Conservation (phyloP, 148 eudicot genomes). For the Fallopia convolvulus region DNA sequence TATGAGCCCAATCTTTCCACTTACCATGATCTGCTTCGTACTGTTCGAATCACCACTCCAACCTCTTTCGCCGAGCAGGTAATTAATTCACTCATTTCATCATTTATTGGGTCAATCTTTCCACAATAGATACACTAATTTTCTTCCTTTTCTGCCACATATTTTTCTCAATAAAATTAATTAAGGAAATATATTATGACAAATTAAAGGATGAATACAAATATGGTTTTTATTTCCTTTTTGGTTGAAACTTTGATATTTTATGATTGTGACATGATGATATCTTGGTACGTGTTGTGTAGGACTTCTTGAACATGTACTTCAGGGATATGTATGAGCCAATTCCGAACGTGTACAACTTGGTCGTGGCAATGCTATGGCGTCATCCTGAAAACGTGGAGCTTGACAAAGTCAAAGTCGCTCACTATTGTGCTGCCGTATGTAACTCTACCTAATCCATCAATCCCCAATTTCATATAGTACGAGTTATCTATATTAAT, state of each 20-base stretch:
- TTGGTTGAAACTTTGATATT: not conserved
- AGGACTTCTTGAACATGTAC: slow-evolving; percentile 19
- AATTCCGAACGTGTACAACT: slow-evolving; percentile 18
- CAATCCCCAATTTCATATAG: not conserved
- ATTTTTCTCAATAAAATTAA: no score
- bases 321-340: slow-evolving; percentile 55
- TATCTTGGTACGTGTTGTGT: not conserved
- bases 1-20: slow-evolving; percentile 29
- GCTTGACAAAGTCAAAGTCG: slow-evolving; percentile 30
- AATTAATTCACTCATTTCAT: not conserved
- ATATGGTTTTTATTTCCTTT: no score
- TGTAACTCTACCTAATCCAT: not conserved
- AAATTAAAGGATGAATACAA: no score
- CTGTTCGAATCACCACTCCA: slow-evolving; percentile 26
- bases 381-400: slow-evolving; percentile 13
- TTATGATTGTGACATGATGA: no score
- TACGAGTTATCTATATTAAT: not conserved
- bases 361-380: slow-evolving; percentile 11
- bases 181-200: no score
- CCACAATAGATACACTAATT: no score
- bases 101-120: no score
- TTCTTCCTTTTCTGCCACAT: no score
- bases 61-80: slow-evolving; percentile 13
- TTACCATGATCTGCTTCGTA: slow-evolving; percentile 29
- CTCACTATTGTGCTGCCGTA: slow-evolving; percentile 12